Evolutionary conservation across 1,284 basidiomycete species (phyloP).

Genomic region (Ceratorhiza oryzae-sativae): DNA sequence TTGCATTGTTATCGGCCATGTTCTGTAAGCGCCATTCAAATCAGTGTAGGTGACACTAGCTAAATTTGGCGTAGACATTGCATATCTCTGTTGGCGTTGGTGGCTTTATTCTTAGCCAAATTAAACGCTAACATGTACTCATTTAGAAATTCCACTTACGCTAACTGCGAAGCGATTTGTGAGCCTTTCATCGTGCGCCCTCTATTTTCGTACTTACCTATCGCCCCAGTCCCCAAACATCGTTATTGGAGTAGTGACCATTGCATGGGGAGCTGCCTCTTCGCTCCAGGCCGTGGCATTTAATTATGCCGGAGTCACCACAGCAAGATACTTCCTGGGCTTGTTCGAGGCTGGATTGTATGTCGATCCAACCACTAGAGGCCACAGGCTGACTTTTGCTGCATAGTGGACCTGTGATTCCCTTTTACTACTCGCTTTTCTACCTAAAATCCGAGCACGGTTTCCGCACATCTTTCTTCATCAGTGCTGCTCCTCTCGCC

Average conservation of each 20-base stretch:
- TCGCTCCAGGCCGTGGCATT: slow-evolving; percentile 40
- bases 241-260: slow-evolving; percentile 38
- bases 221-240: slow-evolving; percentile 33
- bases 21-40: slow-evolving; percentile 4
- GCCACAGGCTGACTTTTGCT: not conserved
- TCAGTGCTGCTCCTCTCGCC: slow-evolving; percentile 41
- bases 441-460: slow-evolving; percentile 42
- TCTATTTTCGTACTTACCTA: not conserved
- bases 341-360: slow-evolving; percentile 35
- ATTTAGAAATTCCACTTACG: slow-evolving; percentile 30
- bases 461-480: slow-evolving; percentile 39
- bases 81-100: slow-evolving; percentile 36
- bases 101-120: not conserved
- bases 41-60: not conserved
- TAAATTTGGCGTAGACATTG: slow-evolving; percentile 12
- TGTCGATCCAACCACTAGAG: not conserved
- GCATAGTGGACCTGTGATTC: slow-evolving; percentile 40
- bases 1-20: slow-evolving; percentile 35
- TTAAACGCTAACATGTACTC: not conserved
- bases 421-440: slow-evolving; percentile 41
- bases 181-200: not conserved
- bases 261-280: slow-evolving; percentile 41
- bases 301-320: slow-evolving; percentile 39
- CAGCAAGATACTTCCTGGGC: slow-evolving; percentile 34
- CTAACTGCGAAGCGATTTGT: slow-evolving; percentile 35